Percentiles rank a stretch among this genome's conserved stretches.
phyloP scores from a whole-genome alignment of 2,329 filamentous ascomycete genomes.

The Meredithiella fracta region DNA sequence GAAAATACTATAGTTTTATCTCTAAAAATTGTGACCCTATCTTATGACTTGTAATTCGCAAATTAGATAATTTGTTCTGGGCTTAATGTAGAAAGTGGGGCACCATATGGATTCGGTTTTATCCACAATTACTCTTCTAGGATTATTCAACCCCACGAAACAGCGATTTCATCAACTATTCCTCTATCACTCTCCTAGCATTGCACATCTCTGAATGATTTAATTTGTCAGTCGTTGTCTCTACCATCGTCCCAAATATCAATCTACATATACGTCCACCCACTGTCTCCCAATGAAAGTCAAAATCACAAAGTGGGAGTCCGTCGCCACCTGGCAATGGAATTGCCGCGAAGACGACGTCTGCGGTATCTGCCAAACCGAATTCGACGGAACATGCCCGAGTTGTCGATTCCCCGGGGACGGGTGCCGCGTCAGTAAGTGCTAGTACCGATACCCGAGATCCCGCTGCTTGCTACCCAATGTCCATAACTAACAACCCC shows the following conservation, averaged over 20 bases:
- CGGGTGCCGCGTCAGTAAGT: constrained; percentile 76
- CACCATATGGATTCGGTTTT: background rate
- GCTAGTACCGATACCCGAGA: background rate
- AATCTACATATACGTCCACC: too few species aligned
- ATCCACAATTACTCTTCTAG: background rate
- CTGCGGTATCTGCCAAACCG: constrained; percentile 93
- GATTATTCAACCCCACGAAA: background rate
- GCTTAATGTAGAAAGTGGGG: background rate
- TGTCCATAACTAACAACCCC: background rate
- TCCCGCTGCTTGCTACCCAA: background rate
- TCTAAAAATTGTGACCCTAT: too few species aligned
- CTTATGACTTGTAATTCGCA: too few species aligned
- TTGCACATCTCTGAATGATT: too few species aligned
- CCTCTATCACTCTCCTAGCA: too few species aligned
- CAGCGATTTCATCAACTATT: background rate
- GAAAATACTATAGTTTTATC: background rate
- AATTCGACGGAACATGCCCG: constrained; percentile 94
- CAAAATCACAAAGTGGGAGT: constrained; percentile 82
- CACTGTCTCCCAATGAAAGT: constrained; percentile 59
- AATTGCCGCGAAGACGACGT: constrained; percentile 95
- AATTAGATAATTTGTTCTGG: background rate
- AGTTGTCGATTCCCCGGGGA: constrained; percentile 97
- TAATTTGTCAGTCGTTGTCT: too few species aligned
- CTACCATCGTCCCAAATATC: background rate
- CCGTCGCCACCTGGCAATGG: constrained; percentile 94